Evolutionary conservation across 768 basidiomycete species (phyloP).

Genomic region (Cyclocybe cylindracea): DNA sequence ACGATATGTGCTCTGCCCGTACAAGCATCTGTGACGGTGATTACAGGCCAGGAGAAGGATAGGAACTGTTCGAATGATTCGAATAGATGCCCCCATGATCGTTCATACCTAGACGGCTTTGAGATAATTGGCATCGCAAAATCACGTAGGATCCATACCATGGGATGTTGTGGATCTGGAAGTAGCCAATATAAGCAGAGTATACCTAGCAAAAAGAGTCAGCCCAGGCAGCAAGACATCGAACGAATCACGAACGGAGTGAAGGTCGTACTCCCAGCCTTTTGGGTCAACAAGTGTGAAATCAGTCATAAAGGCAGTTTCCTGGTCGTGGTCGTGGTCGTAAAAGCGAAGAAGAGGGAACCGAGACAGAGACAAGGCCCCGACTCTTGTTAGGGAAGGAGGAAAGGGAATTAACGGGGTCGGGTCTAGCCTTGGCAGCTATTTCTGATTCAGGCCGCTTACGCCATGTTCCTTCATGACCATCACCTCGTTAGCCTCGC

Average conservation of each 20-base stretch:
- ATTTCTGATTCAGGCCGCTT: no score
- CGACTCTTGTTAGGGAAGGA: background rate
- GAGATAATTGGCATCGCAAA: constrained; percentile 3
- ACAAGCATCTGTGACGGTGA: constrained; percentile 71
- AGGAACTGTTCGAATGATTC: constrained; percentile 79
- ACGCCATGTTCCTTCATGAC: no score
- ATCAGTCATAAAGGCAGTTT: constrained; percentile 42
- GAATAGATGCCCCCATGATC: constrained; percentile 79
- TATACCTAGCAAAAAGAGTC: constrained; percentile 43
- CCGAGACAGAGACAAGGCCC: constrained; percentile 4
- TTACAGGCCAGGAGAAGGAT: constrained; percentile 80
- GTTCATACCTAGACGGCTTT: constrained; percentile 60
- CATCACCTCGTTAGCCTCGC: background rate
- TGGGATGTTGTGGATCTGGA: constrained; percentile 66
- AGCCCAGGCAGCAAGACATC: background rate
- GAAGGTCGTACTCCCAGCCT: constrained; percentile 81
- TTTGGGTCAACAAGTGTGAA: constrained; percentile 73
- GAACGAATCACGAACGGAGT: constrained; percentile 43
- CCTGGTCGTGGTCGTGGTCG: constrained; percentile 4
- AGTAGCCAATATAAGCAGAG: constrained; percentile 78
- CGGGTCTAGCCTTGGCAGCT: background rate
- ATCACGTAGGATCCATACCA: constrained; percentile 44
- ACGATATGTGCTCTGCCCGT: constrained; percentile 80
- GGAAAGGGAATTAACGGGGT: background rate
- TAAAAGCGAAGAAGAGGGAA: background rate